A percentile compares a stretch with the other conserved stretches of the same genome.
These are phyloP conservation scores for Ilyonectria destructans DNA, from an alignment of 2,329 filamentous ascomycete species.

Conservation along the genomic window DNA sequence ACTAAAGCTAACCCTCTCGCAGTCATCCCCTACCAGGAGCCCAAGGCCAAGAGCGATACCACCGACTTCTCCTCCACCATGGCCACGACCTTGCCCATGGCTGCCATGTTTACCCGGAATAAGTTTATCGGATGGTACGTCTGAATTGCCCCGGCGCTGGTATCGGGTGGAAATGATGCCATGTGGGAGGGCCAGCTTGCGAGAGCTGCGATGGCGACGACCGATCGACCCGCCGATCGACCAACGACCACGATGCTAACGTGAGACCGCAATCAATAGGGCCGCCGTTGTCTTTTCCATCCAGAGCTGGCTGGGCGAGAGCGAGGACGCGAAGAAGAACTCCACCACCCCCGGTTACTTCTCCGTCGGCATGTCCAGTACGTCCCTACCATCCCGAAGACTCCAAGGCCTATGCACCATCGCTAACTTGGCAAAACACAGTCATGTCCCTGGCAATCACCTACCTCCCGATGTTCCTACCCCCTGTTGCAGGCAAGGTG, in stretches of 20 bases:
- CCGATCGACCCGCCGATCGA: constrained; percentile 29
- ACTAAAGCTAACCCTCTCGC: constrained; percentile 36
- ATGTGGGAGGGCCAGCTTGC: constrained; percentile 13
- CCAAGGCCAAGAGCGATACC: constrained; percentile 74
- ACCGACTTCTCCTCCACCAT: constrained; percentile 82
- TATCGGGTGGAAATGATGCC: constrained; percentile 19
- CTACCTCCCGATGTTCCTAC: constrained; percentile 68
- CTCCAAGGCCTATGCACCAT: background rate
- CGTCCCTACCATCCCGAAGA: constrained; percentile 52
- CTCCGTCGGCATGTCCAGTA: constrained; percentile 85
- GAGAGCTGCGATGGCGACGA: background rate
- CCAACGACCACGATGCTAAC: constrained; percentile 23
- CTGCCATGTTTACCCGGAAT: constrained; percentile 94
- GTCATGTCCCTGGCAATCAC: constrained; percentile 73
- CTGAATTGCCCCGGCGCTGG: background rate
- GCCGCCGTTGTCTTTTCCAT: constrained; percentile 81
- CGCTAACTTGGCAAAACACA: constrained; percentile 50
- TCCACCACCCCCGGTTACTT: constrained; percentile 79
- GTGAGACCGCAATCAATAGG: constrained; percentile 62
- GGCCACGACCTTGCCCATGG: constrained; percentile 91
- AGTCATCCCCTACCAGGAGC: constrained; percentile 93
- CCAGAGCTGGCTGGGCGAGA: constrained; percentile 85
- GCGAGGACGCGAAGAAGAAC: constrained; percentile 76
- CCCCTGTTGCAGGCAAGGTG: constrained; percentile 52
- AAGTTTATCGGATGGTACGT: constrained; percentile 80